A percentile compares a stretch with the other conserved stretches of the same genome.
These are phyloP conservation scores for Pterula multifida DNA, from an alignment of 1,284 basidiomycete species.

Conservation along the genomic window DNA sequence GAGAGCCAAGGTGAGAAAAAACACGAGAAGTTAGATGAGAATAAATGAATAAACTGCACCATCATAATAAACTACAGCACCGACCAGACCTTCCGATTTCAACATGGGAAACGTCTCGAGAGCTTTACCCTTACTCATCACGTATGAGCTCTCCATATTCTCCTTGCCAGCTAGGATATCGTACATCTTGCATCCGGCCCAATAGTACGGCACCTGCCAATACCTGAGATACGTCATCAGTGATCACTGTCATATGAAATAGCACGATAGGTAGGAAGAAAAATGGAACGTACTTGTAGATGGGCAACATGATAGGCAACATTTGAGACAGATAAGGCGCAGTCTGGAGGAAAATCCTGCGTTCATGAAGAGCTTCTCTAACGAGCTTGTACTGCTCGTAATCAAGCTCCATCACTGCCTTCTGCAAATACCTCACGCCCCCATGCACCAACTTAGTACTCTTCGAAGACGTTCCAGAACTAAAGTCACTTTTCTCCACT, in stretches of 20 bases:
- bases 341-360: constrained; percentile 88
- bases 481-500: constrained; percentile 91
- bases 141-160: constrained; percentile 93
- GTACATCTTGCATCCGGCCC: constrained; percentile 93
- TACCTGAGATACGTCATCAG: constrained; percentile 25
- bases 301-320: constrained; percentile 90
- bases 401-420: constrained; percentile 92
- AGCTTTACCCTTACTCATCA: constrained; percentile 90
- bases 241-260: too few species aligned
- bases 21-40: not conserved
- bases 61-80: constrained; percentile 95
- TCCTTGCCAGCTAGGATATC: constrained; percentile 91
- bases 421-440: constrained; percentile 93
- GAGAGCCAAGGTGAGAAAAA: not conserved
- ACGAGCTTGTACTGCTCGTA: constrained; percentile 97
- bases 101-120: constrained; percentile 95
- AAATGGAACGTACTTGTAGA: constrained; percentile 94
- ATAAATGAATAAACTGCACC: constrained; percentile 29
- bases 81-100: constrained; percentile 86
- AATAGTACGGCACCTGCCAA: constrained; percentile 98
- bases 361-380: constrained; percentile 88
- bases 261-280: too few species aligned
- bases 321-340: constrained; percentile 89
- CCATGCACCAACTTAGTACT: constrained; percentile 97
- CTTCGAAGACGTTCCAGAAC: constrained; percentile 92